Conservation (phyloP, 129 eudicot genomes). For the Apium graveolens region DNA sequence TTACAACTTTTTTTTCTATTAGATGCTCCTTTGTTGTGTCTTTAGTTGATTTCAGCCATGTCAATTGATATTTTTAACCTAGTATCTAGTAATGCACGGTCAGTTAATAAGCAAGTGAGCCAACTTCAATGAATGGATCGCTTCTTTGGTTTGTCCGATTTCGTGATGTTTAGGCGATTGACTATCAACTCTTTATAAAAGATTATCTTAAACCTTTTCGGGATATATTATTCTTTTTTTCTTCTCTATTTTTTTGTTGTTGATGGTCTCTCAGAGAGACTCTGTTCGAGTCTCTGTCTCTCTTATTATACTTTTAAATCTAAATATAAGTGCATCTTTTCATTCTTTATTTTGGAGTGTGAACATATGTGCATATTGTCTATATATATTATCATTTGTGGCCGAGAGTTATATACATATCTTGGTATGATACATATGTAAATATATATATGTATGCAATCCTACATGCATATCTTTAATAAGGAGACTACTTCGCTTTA, state of each 20-base stretch:
- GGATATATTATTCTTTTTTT: background rate
- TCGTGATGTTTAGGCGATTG: background rate
- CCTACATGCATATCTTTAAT: background rate
- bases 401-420: no score
- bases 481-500: background rate
- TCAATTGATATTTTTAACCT: no score
- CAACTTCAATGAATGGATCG: no score
- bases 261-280: background rate
- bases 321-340: background rate
- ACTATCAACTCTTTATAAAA: background rate
- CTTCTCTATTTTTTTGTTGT: no score
- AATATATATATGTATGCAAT: background rate
- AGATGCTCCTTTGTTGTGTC: no score
- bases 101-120: no score
- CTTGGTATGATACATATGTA: no score
- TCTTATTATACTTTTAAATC: background rate
- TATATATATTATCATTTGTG: no score
- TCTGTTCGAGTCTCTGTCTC: background rate
- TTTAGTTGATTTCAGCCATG: no score
- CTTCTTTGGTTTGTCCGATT: no score
- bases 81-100: no score
- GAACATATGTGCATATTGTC: background rate
- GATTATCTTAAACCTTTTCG: background rate
- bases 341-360: background rate
- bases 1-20: no score